These are phyloP conservation scores for Aureobasidium lini DNA, from an alignment of 2,329 filamentous ascomycete species.

Conservation along the genomic window DNA sequence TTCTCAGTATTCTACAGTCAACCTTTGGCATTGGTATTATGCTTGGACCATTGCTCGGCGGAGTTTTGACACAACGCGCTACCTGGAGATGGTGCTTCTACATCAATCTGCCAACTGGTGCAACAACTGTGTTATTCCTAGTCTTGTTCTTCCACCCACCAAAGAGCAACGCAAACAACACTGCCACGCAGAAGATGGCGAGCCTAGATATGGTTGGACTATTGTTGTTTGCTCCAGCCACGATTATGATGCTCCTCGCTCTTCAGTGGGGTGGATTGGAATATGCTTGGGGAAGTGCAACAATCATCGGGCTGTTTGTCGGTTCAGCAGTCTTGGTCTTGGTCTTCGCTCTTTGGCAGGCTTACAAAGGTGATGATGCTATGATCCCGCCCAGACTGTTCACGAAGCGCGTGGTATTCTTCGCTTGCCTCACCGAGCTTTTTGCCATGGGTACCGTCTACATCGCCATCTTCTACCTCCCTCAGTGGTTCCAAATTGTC, in stretches of 20 bases:
- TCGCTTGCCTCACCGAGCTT: neutral
- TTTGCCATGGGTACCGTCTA: slow-evolving; percentile 21
- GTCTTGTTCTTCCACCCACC: slow-evolving; percentile 6
- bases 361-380: neutral
- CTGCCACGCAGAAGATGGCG: slow-evolving; percentile 25
- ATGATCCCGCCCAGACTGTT: slow-evolving; percentile 7
- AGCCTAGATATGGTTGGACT: slow-evolving; percentile 22
- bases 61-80: slow-evolving; percentile 35
- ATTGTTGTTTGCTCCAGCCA: neutral
- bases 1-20: slow-evolving; percentile 30
- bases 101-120: slow-evolving; percentile 43
- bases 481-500: slow-evolving; percentile 44
- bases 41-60: slow-evolving; percentile 38
- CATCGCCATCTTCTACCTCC: slow-evolving; percentile 30
- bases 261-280: slow-evolving; percentile 39
- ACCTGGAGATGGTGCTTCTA: slow-evolving; percentile 38
- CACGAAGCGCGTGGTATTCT: neutral
- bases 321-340: slow-evolving; percentile 29
- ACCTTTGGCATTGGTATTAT: slow-evolving; percentile 33
- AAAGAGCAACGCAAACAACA: slow-evolving; percentile 13
- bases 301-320: slow-evolving; percentile 40
- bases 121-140: slow-evolving; percentile 4
- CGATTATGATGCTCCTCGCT: slow-evolving; percentile 36
- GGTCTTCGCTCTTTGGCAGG: neutral
- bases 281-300: slow-evolving; percentile 30